Percentiles rank a stretch among this genome's conserved stretches.
Conservation (phyloP, 2,329 filamentous ascomycete genomes). For the Xylogone sp. region DNA sequence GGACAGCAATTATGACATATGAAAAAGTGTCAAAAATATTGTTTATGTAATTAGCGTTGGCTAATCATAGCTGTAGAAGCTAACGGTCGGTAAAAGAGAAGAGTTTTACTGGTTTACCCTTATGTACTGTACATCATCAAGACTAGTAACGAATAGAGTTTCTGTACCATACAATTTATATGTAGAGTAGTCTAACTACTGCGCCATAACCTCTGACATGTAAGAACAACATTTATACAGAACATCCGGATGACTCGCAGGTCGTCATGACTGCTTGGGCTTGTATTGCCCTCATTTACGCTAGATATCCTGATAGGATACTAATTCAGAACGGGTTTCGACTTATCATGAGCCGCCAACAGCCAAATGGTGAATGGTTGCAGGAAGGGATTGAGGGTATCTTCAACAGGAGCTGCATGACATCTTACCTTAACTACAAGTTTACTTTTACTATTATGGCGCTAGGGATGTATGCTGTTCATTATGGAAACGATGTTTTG, state of each 20-base stretch:
- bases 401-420: conserved; percentile 99
- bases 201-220: no score
- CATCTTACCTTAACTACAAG: conserved; percentile 99
- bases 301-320: conserved; percentile 71
- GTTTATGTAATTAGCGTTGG: no score
- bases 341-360: conserved; percentile 82
- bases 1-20: no score
- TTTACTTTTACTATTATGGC: conserved; percentile 94
- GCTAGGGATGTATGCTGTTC: conserved; percentile 66
- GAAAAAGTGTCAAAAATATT: no score
- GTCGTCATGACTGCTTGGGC: conserved; percentile 97
- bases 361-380: conserved; percentile 86
- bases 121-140: no score
- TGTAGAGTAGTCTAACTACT: no score
- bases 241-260: conserved; percentile 73
- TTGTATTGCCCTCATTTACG: conserved; percentile 76
- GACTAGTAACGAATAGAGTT: no score
- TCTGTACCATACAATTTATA: no score
- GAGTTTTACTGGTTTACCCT: no score
- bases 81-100: no score
- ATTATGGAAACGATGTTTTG: conserved; percentile 24
- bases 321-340: conserved; percentile 70
- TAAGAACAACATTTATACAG: no score
- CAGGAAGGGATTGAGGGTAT: conserved; percentile 97
- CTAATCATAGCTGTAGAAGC: no score